These are phyloP conservation scores for Geranomyces variabilis DNA, from an alignment of 192 early-diverging fungal species.

Conservation along the genomic window DNA sequence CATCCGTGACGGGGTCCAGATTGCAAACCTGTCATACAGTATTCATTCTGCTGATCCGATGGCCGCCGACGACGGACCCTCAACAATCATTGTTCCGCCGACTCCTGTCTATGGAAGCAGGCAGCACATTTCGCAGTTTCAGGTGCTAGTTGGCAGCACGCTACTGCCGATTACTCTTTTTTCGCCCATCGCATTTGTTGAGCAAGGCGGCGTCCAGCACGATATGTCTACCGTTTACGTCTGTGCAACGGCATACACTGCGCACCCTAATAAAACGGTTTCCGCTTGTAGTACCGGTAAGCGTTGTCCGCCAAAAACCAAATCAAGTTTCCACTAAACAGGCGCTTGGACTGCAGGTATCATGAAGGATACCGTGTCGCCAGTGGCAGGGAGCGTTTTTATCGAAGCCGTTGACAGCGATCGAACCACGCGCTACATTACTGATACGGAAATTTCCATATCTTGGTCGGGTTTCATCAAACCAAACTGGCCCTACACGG, in stretches of 20 bases:
- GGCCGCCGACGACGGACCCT: neutral
- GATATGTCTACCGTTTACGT: too few relatives aligned
- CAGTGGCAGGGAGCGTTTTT: conserved; percentile 1
- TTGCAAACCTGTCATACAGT: conserved; percentile 15
- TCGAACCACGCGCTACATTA: too few relatives aligned
- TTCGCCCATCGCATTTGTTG: too few relatives aligned
- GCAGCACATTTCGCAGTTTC: too few relatives aligned
- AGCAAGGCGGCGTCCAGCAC: too few relatives aligned
- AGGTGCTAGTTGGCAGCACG: too few relatives aligned
- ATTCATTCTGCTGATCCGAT: neutral
- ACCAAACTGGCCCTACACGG: neutral
- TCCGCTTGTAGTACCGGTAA: too few relatives aligned
- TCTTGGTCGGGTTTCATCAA: conserved; percentile 6
- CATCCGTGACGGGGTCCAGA: neutral
- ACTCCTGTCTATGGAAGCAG: neutral
- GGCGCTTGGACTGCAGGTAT: conserved; percentile 1
- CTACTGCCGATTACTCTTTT: too few relatives aligned
- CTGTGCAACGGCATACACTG: too few relatives aligned
- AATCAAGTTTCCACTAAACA: too few relatives aligned
- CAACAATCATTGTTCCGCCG: conserved; percentile 7
- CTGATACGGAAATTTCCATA: neutral
- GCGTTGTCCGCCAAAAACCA: too few relatives aligned
- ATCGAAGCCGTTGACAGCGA: neutral
- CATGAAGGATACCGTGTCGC: neutral
- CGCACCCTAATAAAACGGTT: too few relatives aligned